Percentiles rank a stretch among this genome's conserved stretches.
These are phyloP conservation scores for Xylaria sp. DNA, from an alignment of 2,329 filamentous ascomycete species.

Conservation along the genomic window DNA sequence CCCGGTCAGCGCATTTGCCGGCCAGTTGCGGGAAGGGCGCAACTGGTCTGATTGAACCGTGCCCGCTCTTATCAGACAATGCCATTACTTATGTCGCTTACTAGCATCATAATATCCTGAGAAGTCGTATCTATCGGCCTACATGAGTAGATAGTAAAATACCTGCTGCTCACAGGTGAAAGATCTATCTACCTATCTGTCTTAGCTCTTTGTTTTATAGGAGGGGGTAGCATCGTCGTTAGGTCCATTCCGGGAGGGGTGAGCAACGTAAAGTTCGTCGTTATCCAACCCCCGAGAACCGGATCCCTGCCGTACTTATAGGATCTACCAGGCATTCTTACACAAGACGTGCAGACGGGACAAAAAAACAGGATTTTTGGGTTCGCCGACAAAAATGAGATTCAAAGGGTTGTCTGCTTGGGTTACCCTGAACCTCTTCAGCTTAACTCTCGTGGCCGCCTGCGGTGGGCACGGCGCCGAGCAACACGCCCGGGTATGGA, in stretches of 20 bases:
- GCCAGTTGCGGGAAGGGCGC: constrained; percentile 14
- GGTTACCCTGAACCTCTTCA: constrained; percentile 45
- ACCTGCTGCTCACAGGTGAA: not conserved
- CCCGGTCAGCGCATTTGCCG: constrained; percentile 10
- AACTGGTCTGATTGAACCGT: constrained; percentile 6
- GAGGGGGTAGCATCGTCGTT: constrained; percentile 3
- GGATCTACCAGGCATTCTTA: not conserved
- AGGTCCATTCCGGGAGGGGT: not conserved
- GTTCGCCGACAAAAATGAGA: constrained; percentile 41
- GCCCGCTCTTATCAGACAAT: not conserved
- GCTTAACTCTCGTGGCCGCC: constrained; percentile 45
- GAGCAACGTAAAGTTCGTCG: not conserved
- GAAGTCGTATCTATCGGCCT: not conserved
- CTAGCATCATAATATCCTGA: not conserved
- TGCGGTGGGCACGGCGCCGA: constrained; percentile 49
- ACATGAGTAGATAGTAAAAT: not conserved
- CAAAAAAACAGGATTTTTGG: constrained; percentile 5
- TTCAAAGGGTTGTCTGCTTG: constrained; percentile 40
- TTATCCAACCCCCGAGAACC: constrained; percentile 6
- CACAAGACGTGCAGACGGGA: not conserved
- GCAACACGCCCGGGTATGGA: constrained; percentile 56
- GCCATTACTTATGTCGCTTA: constrained; percentile 3
- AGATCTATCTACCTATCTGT: not conserved
- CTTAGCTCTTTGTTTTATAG: not conserved
- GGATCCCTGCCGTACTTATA: constrained; percentile 15